Percentiles rank a stretch among this genome's conserved stretches.
phyloP scores from a whole-genome alignment of 495 filamentous ascomycete species.

The Aspergillus carlsbadensis region DNA sequence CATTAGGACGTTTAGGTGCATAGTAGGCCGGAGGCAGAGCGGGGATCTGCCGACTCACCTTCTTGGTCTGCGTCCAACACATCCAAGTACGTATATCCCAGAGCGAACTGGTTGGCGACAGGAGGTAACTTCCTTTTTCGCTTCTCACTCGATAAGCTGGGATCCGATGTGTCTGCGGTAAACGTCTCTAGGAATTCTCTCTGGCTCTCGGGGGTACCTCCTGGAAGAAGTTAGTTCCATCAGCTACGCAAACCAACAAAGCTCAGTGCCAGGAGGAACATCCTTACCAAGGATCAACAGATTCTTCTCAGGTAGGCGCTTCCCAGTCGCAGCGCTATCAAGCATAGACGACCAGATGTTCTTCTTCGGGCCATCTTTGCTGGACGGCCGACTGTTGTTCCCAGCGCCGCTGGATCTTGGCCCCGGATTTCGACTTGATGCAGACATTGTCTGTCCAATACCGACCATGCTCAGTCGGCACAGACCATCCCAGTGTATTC shows the following conservation, averaged over 20 bases:
- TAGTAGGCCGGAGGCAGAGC: neutral
- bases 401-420: conserved; percentile 30
- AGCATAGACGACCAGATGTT: conserved; percentile 96
- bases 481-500: conserved; percentile 32
- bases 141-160: conserved; percentile 54
- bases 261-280: neutral
- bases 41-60: conserved; percentile 47
- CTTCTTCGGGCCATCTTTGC: conserved; percentile 73
- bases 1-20: neutral
- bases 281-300: conserved; percentile 75
- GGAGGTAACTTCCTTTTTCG: conserved; percentile 68
- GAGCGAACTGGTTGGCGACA: conserved; percentile 86
- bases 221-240: conserved; percentile 42
- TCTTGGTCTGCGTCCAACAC: conserved; percentile 94
- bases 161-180: conserved; percentile 57
- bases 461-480: conserved; percentile 38
- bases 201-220: conserved; percentile 85
- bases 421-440: conserved; percentile 38
- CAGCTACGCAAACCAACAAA: conserved; percentile 2
- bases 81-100: conserved; percentile 95
- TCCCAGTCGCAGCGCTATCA: conserved; percentile 84
- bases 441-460: conserved; percentile 44
- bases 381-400: conserved; percentile 53
- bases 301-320: conserved; percentile 89
- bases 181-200: conserved; percentile 85